Evolutionary conservation across 495 filamentous ascomycete species (phyloP).

Genomic region (Podospora australis): DNA sequence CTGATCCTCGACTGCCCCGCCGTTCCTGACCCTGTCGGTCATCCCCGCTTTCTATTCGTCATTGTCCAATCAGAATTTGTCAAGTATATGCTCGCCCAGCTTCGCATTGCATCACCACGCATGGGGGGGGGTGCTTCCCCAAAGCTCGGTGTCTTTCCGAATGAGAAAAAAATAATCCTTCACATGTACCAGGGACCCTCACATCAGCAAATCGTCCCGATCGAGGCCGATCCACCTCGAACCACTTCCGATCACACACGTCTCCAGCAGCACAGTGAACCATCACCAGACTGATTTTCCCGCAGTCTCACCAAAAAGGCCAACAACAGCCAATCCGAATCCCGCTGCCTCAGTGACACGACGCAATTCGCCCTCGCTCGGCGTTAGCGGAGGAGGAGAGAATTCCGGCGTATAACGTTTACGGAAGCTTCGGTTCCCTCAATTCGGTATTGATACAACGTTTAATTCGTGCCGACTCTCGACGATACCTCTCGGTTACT

Average conservation of each 20-base stretch:
- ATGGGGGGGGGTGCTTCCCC: background rate
- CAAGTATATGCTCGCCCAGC: background rate
- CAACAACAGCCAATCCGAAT: too few species aligned
- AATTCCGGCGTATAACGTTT: background rate
- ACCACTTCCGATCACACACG: too few species aligned
- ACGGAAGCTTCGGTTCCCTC: background rate
- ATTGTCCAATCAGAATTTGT: constrained; percentile 6
- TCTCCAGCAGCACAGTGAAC: too few species aligned
- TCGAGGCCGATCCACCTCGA: constrained; percentile 1
- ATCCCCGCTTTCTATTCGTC: background rate
- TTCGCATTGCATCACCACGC: constrained; percentile 12
- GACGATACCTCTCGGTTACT: too few species aligned
- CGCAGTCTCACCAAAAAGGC: too few species aligned
- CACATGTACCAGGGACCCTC: background rate
- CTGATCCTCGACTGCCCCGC: background rate
- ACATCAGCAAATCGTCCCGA: constrained; percentile 11
- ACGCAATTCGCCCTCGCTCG: background rate
- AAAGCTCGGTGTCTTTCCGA: constrained; percentile 4
- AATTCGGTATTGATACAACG: too few species aligned
- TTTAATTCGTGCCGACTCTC: too few species aligned
- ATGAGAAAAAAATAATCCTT: constrained; percentile 12
- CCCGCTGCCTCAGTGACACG: background rate
- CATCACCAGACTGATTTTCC: too few species aligned
- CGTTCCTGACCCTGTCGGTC: background rate
- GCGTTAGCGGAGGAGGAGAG: background rate